Evolutionary conservation across 176 grass and related monocot species (phyloP), one percentile per base, ranked within the genome.

Genomic region (Phragmites australis): DNA sequence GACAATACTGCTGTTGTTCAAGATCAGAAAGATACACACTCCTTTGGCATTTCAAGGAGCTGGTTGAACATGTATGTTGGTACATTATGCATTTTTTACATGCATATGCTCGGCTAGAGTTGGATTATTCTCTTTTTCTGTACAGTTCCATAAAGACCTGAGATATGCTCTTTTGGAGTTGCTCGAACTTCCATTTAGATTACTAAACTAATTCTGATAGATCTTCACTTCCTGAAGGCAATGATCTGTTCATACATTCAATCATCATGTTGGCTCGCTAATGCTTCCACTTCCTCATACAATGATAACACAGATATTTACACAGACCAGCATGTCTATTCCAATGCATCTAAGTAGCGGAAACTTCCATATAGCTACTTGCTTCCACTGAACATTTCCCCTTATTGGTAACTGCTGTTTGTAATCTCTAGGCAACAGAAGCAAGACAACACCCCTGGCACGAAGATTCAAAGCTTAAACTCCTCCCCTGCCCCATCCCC

Each of bases 61-160:
- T 91, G 86, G 92, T 48, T 78, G 55, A 91, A 55, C 81, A 84
- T 61, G 89, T 91, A 94, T 79, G 75, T 83, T 82, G 61, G 51
- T 78, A 79, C 74, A 64, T 68, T 40, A 13, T 25, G 22, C n/a
- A 52, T 9, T 49, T 26, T 65, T 60, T 55, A n/a, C 25, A 57
- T 26, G 46, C 9, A 17, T 56, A 12, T 53, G 27, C 40, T 68
- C 8, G 8, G 29, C n/a, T 13, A 66, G 49, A 50, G 31, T 10
- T 12, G 30, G 3, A 18, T 52, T 14, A 5, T 79, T 34, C 51
- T 48, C 13, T 39, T 16, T 34, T 70, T 39, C 42, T 83, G 56
- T 58, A 54, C 26, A 82, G 25, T 69, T 47, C 31, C 57, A 67
- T 32, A 50, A 44, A 74, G 25, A 0, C 48, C 30, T 71, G n/a